phyloP scores from a whole-genome alignment of 805 yeast genomes.

The Brettanomyces bruxellensis region DNA sequence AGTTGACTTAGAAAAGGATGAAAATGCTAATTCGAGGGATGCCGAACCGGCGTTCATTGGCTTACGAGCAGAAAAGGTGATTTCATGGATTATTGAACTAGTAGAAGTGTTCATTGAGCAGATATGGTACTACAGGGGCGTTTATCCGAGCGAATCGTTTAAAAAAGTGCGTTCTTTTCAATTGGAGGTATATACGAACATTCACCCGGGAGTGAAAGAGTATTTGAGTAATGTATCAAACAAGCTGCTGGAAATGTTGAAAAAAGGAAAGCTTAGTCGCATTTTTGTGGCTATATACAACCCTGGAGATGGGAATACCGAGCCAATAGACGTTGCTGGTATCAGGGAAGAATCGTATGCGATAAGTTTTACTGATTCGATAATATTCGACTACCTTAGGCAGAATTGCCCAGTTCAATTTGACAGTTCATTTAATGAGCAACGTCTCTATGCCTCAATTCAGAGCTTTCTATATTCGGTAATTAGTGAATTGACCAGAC shows the following conservation, averaged over 20 bases:
- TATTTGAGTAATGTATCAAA: slow-evolving; percentile 27
- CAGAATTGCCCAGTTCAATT: slow-evolving; percentile 4
- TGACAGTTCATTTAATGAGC: slow-evolving; percentile 5
- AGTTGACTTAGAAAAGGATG: too few species aligned
- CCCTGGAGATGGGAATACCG: neutral
- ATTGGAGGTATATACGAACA: slow-evolving; percentile 30
- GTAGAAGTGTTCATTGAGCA: slow-evolving; percentile 44
- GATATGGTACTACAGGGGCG: slow-evolving; percentile 39
- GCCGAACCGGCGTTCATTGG: too few species aligned
- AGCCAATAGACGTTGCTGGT: neutral
- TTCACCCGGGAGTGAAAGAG: slow-evolving; percentile 36
- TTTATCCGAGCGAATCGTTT: slow-evolving; percentile 49
- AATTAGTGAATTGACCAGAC: slow-evolving; percentile 12
- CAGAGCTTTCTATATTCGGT: slow-evolving; percentile 19
- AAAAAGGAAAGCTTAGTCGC: slow-evolving; percentile 16
- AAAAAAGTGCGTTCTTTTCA: slow-evolving; percentile 33
- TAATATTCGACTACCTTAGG: slow-evolving; percentile 14
- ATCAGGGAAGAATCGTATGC: slow-evolving; percentile 17
- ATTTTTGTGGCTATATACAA: slow-evolving; percentile 16
- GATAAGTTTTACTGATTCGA: slow-evolving; percentile 21
- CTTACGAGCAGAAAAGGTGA: neutral
- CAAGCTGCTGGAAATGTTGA: slow-evolving; percentile 13
- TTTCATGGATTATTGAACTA: slow-evolving; percentile 35
- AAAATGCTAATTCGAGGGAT: too few species aligned
- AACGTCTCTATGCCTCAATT: slow-evolving; percentile 16